Conservation (phyloP, 2,329 filamentous ascomycete genomes). For the Metarhizium guizhouense region DNA sequence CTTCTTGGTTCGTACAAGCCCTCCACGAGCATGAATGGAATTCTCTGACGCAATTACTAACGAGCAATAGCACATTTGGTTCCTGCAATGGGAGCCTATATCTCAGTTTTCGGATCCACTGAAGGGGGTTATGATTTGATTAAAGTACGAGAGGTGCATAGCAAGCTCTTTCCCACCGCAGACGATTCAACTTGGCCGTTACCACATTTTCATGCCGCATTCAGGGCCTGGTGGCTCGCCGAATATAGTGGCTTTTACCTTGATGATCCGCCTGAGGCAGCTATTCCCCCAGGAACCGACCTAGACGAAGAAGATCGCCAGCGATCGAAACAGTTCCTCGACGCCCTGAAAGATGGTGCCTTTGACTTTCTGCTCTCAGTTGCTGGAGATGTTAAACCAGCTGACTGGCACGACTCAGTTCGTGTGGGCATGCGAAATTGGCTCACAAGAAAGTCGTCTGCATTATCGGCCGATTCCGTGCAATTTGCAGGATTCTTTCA, state of each 20-base stretch:
- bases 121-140: conserved; percentile 60
- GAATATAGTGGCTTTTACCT: conserved; percentile 89
- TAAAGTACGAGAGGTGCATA: conserved; percentile 63
- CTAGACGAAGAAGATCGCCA: conserved; percentile 59
- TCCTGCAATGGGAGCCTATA: conserved; percentile 67
- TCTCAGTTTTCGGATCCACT: conserved; percentile 68
- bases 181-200: conserved; percentile 66
- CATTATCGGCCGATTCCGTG: conserved; percentile 57
- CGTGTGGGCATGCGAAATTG: conserved; percentile 74
- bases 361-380: conserved; percentile 87
- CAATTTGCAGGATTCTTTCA: conserved; percentile 67
- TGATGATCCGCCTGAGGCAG: conserved; percentile 56
- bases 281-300: conserved; percentile 50
- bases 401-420: conserved; percentile 82
- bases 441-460: conserved; percentile 70
- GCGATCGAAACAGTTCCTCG: conserved; percentile 63
- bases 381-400: conserved; percentile 69
- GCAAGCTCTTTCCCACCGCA: conserved; percentile 53
- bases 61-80: conserved; percentile 60
- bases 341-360: conserved; percentile 76
- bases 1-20: conserved; percentile 34
- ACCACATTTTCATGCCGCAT: conserved; percentile 67
- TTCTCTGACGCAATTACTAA: conserved; percentile 6
- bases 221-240: conserved; percentile 78
- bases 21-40: background rate